phyloP scores from a whole-genome alignment of 768 basidiomycete genomes.

The Chalciporus sphaerocephalus region DNA sequence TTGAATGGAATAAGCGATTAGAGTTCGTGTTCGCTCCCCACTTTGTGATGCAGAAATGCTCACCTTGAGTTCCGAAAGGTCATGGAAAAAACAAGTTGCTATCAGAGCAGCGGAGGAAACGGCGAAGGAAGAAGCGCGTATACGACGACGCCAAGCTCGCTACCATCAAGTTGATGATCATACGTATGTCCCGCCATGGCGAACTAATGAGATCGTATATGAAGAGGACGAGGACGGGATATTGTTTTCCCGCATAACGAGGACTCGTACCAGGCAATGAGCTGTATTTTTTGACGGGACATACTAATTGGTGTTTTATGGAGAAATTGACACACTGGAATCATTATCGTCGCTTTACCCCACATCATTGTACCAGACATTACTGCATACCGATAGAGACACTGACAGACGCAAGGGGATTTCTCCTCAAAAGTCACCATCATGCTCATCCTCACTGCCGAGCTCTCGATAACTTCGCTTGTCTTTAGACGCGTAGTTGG shows the following conservation, averaged over 20 bases:
- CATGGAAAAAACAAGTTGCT: conserved; percentile 28
- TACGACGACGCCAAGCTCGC: conserved; percentile 12
- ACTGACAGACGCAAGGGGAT: background rate
- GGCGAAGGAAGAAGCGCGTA: conserved; percentile 8
- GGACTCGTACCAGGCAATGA: conserved; percentile 17
- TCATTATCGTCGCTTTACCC: background rate
- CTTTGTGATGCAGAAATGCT: background rate
- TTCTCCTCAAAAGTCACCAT: conserved; percentile 18
- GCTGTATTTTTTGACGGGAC: background rate
- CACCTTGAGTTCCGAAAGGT: conserved; percentile 10
- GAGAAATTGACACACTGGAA: background rate
- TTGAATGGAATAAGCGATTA: conserved; percentile 53
- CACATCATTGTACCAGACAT: conserved; percentile 3
- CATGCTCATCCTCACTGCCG: conserved; percentile 26
- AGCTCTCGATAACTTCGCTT: conserved; percentile 17
- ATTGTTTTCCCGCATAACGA: background rate
- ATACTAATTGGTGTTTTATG: background rate
- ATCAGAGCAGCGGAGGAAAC: conserved; percentile 18
- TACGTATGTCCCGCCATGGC: conserved; percentile 2
- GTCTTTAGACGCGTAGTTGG: conserved; percentile 26
- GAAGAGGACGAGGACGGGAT: conserved; percentile 3
- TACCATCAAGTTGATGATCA: conserved; percentile 12
- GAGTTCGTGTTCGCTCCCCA: conserved; percentile 38
- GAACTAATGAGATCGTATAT: background rate
- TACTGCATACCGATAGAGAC: background rate